A percentile compares a stretch with the other conserved stretches of the same genome.
Evolutionary conservation across 169 alveolate species (phyloP).

Genomic region (Toxoplasma gondii): DNA sequence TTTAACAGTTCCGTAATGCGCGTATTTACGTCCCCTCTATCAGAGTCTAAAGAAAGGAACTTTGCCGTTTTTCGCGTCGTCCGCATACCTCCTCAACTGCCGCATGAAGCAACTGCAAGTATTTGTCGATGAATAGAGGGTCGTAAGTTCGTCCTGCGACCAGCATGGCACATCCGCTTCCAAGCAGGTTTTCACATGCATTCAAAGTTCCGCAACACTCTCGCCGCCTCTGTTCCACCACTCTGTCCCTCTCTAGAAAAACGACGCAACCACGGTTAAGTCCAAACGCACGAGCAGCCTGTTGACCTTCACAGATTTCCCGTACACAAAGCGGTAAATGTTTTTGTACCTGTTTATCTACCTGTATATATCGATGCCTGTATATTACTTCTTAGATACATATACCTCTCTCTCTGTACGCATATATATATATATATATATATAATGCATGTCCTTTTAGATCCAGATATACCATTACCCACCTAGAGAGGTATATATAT

Average conservation of each 20-base stretch:
- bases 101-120: slow-evolving; percentile 26
- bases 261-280: not conserved
- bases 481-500: not conserved
- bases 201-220: not conserved
- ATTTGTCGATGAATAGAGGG: not conserved
- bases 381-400: not conserved
- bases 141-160: slow-evolving; percentile 16
- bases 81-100: slow-evolving; percentile 23
- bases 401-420: not conserved
- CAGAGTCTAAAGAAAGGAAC: too few species aligned
- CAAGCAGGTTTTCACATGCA: not conserved
- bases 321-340: not conserved
- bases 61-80: not conserved
- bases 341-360: not conserved
- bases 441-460: not conserved
- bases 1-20: too few species aligned
- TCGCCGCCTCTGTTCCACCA: not conserved
- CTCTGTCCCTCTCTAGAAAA: not conserved
- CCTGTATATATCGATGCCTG: not conserved
- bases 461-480: too few species aligned
- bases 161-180: not conserved
- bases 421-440: not conserved
- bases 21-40: too few species aligned
- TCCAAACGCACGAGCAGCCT: not conserved
- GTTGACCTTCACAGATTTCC: too few species aligned